These are phyloP conservation scores for Phytophthora sp. DNA, from an alignment of 352 stramenopile genomes.

Conservation along the genomic window DNA sequence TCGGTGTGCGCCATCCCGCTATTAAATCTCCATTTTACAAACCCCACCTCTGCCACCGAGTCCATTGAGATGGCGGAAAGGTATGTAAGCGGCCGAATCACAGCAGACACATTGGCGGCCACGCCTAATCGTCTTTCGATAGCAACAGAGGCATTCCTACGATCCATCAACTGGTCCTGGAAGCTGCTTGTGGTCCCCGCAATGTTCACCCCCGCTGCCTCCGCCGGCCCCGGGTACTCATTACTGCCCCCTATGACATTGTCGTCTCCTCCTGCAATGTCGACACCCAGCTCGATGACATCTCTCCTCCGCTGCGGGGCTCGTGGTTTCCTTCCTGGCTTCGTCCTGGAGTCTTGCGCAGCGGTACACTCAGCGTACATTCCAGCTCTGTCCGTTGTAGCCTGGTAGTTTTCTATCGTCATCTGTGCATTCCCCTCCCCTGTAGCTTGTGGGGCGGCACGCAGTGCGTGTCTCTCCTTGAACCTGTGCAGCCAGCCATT, in stretches of 20 bases:
- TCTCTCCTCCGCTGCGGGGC: conserved; percentile 3
- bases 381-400: too few species aligned
- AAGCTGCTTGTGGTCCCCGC: not conserved
- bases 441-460: conserved; percentile 6
- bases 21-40: conserved; percentile 36
- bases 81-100: conserved; percentile 31
- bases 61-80: conserved; percentile 24
- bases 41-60: conserved; percentile 18
- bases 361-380: too few species aligned
- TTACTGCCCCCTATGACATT: not conserved
- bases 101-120: not conserved
- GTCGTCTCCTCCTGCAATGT: not conserved
- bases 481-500: conserved; percentile 57
- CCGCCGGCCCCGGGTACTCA: not conserved
- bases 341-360: not conserved
- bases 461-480: conserved; percentile 42
- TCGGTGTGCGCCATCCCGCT: conserved; percentile 15
- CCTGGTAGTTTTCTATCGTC: not conserved
- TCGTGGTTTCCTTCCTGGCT: conserved; percentile 21
- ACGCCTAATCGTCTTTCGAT: too few species aligned
- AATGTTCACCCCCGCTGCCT: not conserved
- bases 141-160: not conserved
- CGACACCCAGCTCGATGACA: not conserved
- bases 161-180: not conserved
- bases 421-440: not conserved